A percentile compares a stretch with the other conserved stretches of the same genome.
Conservation (phyloP, 768 basidiomycete genomes). For the Nevesoporus exiguus region DNA sequence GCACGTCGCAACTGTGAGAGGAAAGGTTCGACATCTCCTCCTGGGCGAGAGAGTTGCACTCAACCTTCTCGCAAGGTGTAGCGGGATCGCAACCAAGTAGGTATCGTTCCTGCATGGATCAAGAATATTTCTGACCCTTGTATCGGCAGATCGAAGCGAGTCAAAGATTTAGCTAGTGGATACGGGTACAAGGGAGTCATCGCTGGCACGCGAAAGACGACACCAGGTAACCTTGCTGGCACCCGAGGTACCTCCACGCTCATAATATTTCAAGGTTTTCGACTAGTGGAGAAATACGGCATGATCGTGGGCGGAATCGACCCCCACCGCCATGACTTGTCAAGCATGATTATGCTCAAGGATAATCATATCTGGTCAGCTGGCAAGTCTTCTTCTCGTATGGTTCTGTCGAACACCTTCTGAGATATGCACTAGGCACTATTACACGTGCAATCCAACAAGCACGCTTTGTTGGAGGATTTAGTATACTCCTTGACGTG, state of each 20-base stretch:
- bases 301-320: slow-evolving; percentile 99
- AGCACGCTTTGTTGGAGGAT: slow-evolving; percentile 89
- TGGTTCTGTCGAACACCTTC: not conserved
- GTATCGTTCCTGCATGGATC: slow-evolving; percentile 19
- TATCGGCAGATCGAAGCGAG: slow-evolving; percentile 65
- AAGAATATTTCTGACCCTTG: not conserved
- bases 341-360: slow-evolving; percentile 99
- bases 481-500: slow-evolving; percentile 87
- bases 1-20: slow-evolving; percentile 87
- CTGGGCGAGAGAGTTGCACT: slow-evolving; percentile 91
- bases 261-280: slow-evolving; percentile 61
- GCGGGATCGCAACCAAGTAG: slow-evolving; percentile 94
- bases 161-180: slow-evolving; percentile 73
- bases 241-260: not conserved
- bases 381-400: slow-evolving; percentile 42
- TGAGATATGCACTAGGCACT: slow-evolving; percentile 53
- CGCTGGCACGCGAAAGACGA: slow-evolving; percentile 96
- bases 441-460: slow-evolving; percentile 84
- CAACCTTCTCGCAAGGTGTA: slow-evolving; percentile 91
- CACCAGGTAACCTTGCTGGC: slow-evolving; percentile 55
- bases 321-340: slow-evolving; percentile 92
- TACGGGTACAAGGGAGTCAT: slow-evolving; percentile 85
- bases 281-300: slow-evolving; percentile 96
- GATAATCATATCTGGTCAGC: slow-evolving; percentile 99
- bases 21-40: slow-evolving; percentile 83